These are phyloP conservation scores for Pelagomonas calceolata DNA, from an alignment of 108 stramenopile genomes.

Conservation along the genomic window DNA sequence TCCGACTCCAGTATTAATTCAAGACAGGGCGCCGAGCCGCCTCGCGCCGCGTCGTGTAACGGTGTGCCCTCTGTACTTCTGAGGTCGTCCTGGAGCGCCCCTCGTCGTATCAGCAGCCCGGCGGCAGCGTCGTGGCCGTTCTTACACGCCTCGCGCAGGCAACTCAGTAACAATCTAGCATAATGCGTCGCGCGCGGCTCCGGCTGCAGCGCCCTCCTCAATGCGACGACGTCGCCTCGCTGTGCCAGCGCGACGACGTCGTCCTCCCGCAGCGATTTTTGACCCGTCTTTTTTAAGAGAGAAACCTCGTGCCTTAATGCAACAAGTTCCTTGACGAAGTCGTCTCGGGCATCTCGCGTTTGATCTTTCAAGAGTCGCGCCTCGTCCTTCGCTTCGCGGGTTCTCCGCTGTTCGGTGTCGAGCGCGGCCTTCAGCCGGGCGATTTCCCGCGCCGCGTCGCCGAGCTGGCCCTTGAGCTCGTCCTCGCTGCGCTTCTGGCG, in stretches of 20 bases:
- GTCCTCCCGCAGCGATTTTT: neutral
- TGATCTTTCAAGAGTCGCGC: neutral
- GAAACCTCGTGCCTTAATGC: neutral
- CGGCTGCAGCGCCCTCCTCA: neutral
- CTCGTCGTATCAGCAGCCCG: too few relatives aligned
- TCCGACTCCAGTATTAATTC: neutral
- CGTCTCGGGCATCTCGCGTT: neutral
- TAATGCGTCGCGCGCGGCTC: neutral
- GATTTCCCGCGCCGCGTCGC: neutral
- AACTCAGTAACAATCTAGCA: neutral
- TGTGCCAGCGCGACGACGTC: neutral
- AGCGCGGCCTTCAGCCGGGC: neutral
- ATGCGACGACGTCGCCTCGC: neutral
- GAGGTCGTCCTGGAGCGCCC: neutral
- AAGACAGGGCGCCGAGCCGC: neutral
- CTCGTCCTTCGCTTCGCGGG: neutral
- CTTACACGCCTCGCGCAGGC: neutral
- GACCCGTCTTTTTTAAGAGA: neutral
- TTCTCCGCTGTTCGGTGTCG: neutral
- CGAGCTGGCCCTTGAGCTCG: neutral
- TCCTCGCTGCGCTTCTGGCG: neutral
- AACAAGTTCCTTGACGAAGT: neutral
- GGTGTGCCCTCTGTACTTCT: neutral
- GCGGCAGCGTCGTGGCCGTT: too few relatives aligned
- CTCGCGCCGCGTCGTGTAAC: neutral